Conservation (phyloP, 139 green algal genomes). For the Dunaliella primolecta region DNA sequence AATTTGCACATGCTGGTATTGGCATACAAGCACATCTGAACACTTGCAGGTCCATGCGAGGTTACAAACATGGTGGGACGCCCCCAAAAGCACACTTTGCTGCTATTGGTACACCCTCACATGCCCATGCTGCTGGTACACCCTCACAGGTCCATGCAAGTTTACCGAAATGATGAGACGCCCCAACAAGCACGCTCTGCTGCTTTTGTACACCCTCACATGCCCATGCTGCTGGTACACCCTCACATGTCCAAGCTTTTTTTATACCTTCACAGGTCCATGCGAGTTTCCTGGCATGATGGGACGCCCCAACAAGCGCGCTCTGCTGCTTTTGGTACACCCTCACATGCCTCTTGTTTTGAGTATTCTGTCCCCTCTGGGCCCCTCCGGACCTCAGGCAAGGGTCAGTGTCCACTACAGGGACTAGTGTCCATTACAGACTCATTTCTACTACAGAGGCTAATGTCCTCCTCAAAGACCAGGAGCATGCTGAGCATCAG, state of each 20-base stretch:
- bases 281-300: not conserved
- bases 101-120: not conserved
- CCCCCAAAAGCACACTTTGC: not conserved
- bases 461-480: too few relatives aligned
- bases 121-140: not conserved
- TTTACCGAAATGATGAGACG: not conserved
- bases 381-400: not conserved
- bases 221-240: not conserved
- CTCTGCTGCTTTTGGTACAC: not conserved
- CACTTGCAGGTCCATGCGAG: too few relatives aligned
- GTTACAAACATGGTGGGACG: too few relatives aligned
- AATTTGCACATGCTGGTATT: too few relatives aligned
- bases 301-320: not conserved
- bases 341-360: not conserved
- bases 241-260: not conserved
- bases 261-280: not conserved
- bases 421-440: too few relatives aligned
- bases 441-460: too few relatives aligned
- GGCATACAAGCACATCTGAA: too few relatives aligned
- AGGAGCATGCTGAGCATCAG: too few relatives aligned
- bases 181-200: not conserved
- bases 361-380: not conserved
- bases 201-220: not conserved
- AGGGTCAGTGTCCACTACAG: not conserved
- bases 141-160: not conserved